Conservation (phyloP, 495 filamentous ascomycete species). For the Aspergillus avenaceus region DNA sequence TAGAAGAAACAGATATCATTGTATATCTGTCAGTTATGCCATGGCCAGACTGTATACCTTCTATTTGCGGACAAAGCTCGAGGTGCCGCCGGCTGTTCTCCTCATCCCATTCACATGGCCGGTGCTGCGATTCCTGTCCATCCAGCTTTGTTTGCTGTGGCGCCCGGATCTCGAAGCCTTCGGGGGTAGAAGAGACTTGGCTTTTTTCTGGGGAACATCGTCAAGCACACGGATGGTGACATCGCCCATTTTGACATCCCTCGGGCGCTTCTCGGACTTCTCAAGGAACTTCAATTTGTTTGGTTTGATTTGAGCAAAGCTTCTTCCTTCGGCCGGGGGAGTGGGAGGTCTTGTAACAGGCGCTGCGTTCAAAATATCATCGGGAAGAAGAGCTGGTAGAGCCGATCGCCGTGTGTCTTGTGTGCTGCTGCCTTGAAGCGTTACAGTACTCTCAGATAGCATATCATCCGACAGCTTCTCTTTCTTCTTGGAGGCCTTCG, state of each 20-base stretch:
- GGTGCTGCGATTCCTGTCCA: constrained; percentile 35
- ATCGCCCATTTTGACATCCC: constrained; percentile 50
- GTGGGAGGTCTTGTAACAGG: constrained; percentile 38
- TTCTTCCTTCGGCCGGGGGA: constrained; percentile 27
- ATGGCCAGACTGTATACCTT: too few species aligned
- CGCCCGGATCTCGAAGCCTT: constrained; percentile 45
- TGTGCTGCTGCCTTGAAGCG: constrained; percentile 38
- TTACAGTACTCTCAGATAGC: constrained; percentile 37
- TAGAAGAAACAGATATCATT: neutral
- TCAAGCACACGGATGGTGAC: constrained; percentile 51
- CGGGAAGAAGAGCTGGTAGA: constrained; percentile 48
- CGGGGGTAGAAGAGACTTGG: constrained; percentile 40
- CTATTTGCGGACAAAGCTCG: constrained; percentile 43
- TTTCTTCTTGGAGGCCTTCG: constrained; percentile 37
- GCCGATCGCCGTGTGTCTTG: constrained; percentile 33
- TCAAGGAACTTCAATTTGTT: constrained; percentile 51
- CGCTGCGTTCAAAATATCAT: constrained; percentile 48
- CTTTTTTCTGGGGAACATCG: constrained; percentile 27
- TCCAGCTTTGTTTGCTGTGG: constrained; percentile 46
- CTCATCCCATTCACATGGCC: constrained; percentile 36
- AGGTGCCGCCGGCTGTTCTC: constrained; percentile 30
- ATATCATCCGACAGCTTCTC: constrained; percentile 27
- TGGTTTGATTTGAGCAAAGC: constrained; percentile 25
- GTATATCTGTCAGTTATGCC: too few species aligned
- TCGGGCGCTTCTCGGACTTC: constrained; percentile 45